Evolutionary conservation across 2,329 filamentous ascomycete genomes (phyloP).

Genomic region (Colletotrichum caudatum): DNA sequence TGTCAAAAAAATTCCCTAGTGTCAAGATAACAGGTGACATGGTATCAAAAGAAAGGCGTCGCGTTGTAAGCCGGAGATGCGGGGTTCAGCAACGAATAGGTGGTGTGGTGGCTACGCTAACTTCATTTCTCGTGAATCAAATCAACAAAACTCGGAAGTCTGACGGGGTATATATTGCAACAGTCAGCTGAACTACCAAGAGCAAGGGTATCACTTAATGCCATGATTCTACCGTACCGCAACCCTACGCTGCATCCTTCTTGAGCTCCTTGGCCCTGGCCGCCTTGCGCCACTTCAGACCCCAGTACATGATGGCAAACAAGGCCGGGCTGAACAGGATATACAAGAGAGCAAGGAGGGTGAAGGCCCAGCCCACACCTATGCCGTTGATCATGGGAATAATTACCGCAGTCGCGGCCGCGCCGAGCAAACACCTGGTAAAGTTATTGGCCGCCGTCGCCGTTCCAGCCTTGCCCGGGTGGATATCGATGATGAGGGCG

Average conservation of each 20-base stretch:
- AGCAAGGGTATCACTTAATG: conserved; percentile 24
- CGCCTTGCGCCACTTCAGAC: conserved; percentile 58
- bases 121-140: background rate
- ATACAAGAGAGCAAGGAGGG: conserved; percentile 59
- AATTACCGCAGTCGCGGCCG: conserved; percentile 64
- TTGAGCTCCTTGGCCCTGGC: conserved; percentile 46
- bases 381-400: conserved; percentile 64
- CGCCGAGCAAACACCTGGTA: conserved; percentile 66
- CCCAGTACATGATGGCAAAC: conserved; percentile 56
- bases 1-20: too few species aligned
- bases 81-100: background rate
- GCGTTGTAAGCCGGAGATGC: background rate
- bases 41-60: conserved; percentile 12
- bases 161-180: background rate
- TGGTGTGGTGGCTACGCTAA: background rate
- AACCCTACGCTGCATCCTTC: conserved; percentile 6
- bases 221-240: background rate
- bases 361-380: conserved; percentile 65
- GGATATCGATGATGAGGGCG: conserved; percentile 67
- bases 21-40: background rate
- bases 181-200: background rate
- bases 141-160: background rate
- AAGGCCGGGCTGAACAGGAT: conserved; percentile 55
- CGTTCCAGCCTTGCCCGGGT: conserved; percentile 63
- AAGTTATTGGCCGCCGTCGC: conserved; percentile 70